phyloP scores from a whole-genome alignment of 2,329 filamentous ascomycete species.

The Ascochyta lentis region DNA sequence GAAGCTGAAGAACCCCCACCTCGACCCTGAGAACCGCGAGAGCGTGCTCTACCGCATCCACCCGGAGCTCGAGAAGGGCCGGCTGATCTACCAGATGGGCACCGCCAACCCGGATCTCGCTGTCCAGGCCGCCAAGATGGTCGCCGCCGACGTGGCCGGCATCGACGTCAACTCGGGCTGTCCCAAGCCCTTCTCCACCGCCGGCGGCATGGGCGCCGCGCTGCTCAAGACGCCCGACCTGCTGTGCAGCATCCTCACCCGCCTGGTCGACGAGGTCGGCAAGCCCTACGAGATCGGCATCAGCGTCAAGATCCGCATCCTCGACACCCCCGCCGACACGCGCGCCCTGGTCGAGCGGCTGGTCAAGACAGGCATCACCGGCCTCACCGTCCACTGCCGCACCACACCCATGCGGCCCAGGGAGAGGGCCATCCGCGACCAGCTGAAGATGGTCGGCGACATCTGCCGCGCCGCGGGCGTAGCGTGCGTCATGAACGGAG shows the following conservation, averaged over 20 bases:
- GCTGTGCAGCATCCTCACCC: conserved; percentile 81
- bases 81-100: conserved; percentile 89
- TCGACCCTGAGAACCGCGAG: conserved; percentile 59
- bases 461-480: conserved; percentile 86
- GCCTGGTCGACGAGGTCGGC: conserved; percentile 79
- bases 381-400: conserved; percentile 91
- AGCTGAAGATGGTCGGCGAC: conserved; percentile 81
- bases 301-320: conserved; percentile 92
- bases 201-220: conserved; percentile 93
- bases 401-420: conserved; percentile 94
- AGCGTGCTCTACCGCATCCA: conserved; percentile 86
- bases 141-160: conserved; percentile 86
- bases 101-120: conserved; percentile 83
- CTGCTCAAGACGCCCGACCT: conserved; percentile 84
- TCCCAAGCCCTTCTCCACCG: conserved; percentile 94
- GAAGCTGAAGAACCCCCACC: conserved; percentile 65
- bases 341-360: conserved; percentile 78
- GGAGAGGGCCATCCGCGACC: conserved; percentile 83
- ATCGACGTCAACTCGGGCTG: conserved; percentile 99
- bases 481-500: conserved; percentile 94
- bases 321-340: conserved; percentile 78
- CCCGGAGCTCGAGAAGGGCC: conserved; percentile 74
- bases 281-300: conserved; percentile 86
- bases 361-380: conserved; percentile 87
- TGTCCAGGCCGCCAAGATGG: conserved; percentile 81